phyloP scores from a whole-genome alignment of 345 rosid species.

The Rhizophora mangle region DNA sequence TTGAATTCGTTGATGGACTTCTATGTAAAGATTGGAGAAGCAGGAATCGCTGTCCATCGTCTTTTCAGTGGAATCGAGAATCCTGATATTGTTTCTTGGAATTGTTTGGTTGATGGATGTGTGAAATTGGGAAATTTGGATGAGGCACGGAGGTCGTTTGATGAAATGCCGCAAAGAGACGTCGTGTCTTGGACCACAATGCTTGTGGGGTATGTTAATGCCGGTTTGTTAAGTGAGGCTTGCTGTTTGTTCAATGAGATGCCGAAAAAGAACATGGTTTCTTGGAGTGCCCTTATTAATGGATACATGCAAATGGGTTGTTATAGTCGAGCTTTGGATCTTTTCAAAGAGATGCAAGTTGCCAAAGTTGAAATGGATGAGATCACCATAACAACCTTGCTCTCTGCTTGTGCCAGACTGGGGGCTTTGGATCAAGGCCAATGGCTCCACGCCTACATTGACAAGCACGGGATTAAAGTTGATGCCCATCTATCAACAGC shows the following conservation, averaged over 20 bases:
- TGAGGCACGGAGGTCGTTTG: slow-evolving; percentile 19
- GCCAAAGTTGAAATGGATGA: slow-evolving; percentile 13
- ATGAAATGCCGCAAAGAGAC: slow-evolving; percentile 31
- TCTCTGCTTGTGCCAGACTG: slow-evolving; percentile 24
- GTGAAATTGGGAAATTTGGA: slow-evolving; percentile 23
- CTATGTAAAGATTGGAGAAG: slow-evolving; percentile 21
- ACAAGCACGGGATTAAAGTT: slow-evolving; percentile 11
- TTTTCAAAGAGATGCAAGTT: slow-evolving; percentile 23
- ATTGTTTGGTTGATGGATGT: slow-evolving; percentile 22
- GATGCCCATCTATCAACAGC: slow-evolving; percentile 23
- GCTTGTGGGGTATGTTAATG: slow-evolving; percentile 21
- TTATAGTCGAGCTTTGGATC: slow-evolving; percentile 15
- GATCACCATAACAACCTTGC: slow-evolving; percentile 14
- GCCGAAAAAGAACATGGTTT: slow-evolving; percentile 22
- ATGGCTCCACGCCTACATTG: slow-evolving; percentile 18
- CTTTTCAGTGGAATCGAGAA: slow-evolving; percentile 20
- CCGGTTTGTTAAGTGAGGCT: slow-evolving; percentile 18
- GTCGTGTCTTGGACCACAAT: slow-evolving; percentile 25
- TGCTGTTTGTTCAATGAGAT: slow-evolving; percentile 18
- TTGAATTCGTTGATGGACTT: slow-evolving; percentile 29
- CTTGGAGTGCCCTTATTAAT: slow-evolving; percentile 25
- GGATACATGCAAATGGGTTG: slow-evolving; percentile 21
- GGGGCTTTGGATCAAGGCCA: slow-evolving; percentile 31
- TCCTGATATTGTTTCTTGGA: slow-evolving; percentile 26
- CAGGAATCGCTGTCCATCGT: slow-evolving; percentile 5